These are phyloP conservation scores for Neonothopanus nambi DNA, from an alignment of 1,284 basidiomycete genomes.

Conservation along the genomic window DNA sequence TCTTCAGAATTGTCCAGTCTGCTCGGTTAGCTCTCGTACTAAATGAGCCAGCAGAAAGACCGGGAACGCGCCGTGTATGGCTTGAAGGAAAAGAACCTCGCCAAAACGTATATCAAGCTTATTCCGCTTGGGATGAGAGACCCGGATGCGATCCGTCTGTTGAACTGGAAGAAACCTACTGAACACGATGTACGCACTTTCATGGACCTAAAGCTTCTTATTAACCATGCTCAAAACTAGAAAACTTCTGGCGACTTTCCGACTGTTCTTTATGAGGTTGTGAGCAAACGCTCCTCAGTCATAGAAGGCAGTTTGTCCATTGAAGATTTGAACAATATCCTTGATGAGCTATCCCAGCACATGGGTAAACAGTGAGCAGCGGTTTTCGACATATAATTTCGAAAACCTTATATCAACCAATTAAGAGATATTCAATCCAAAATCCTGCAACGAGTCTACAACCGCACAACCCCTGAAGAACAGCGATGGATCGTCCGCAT, in stretches of 20 bases:
- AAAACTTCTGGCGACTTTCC: constrained; percentile 83
- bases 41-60: constrained; percentile 69
- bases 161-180: constrained; percentile 90
- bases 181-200: constrained; percentile 51
- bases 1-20: background rate
- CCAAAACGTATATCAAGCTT: constrained; percentile 86
- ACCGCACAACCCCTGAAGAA: constrained; percentile 76
- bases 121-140: constrained; percentile 80
- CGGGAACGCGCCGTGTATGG: constrained; percentile 88
- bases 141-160: constrained; percentile 75
- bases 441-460: constrained; percentile 76
- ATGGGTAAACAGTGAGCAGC: constrained; percentile 64
- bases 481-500: constrained; percentile 93
- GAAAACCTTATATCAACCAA: constrained; percentile 2
- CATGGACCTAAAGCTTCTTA: background rate
- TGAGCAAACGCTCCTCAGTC: constrained; percentile 82
- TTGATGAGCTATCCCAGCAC: constrained; percentile 74
- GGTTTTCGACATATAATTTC: constrained; percentile 3
- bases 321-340: constrained; percentile 75
- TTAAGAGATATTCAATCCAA: constrained; percentile 71
- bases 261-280: constrained; percentile 80
- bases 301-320: constrained; percentile 75
- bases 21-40: constrained; percentile 7
- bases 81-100: constrained; percentile 88
- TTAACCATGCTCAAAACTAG: constrained; percentile 32